Conservation (phyloP, 805 yeast species). For the Blastobotrys terrestris region DNA sequence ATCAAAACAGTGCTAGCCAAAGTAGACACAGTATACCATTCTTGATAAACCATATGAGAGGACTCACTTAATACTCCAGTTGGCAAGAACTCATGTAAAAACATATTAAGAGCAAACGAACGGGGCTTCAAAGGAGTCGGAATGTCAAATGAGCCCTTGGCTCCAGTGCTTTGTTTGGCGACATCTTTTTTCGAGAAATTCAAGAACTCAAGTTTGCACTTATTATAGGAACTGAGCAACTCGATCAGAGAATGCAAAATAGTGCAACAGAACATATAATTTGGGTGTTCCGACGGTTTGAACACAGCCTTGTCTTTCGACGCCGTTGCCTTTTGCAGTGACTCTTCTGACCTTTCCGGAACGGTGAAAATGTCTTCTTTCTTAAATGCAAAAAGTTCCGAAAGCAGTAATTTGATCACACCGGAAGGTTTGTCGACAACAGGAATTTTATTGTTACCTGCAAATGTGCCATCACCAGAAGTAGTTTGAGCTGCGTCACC, state of each 20-base stretch:
- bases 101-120: slow-evolving; percentile 67
- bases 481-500: neutral
- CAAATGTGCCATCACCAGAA: slow-evolving; percentile 1
- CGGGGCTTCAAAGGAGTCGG: slow-evolving; percentile 49
- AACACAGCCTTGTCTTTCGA: slow-evolving; percentile 15
- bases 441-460: slow-evolving; percentile 8
- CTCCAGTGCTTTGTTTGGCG: slow-evolving; percentile 2
- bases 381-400: slow-evolving; percentile 53
- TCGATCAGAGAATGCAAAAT: slow-evolving; percentile 65
- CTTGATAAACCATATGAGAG: slow-evolving; percentile 28
- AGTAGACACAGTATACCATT: slow-evolving; percentile 46
- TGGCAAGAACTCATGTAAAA: slow-evolving; percentile 68
- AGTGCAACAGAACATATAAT: slow-evolving; percentile 62
- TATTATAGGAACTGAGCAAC: slow-evolving; percentile 68
- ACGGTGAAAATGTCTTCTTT: slow-evolving; percentile 34
- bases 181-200: slow-evolving; percentile 53
- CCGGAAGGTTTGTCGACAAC: slow-evolving; percentile 38
- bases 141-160: slow-evolving; percentile 23
- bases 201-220: slow-evolving; percentile 74
- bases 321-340: slow-evolving; percentile 14
- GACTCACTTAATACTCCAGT: slow-evolving; percentile 37
- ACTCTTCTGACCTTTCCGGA: slow-evolving; percentile 17
- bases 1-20: slow-evolving; percentile 56
- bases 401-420: slow-evolving; percentile 54
- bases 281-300: slow-evolving; percentile 36